A percentile compares a stretch with the other conserved stretches of the same genome.
Conservation (phyloP, 768 basidiomycete species). For the Pleurotus platypus region DNA sequence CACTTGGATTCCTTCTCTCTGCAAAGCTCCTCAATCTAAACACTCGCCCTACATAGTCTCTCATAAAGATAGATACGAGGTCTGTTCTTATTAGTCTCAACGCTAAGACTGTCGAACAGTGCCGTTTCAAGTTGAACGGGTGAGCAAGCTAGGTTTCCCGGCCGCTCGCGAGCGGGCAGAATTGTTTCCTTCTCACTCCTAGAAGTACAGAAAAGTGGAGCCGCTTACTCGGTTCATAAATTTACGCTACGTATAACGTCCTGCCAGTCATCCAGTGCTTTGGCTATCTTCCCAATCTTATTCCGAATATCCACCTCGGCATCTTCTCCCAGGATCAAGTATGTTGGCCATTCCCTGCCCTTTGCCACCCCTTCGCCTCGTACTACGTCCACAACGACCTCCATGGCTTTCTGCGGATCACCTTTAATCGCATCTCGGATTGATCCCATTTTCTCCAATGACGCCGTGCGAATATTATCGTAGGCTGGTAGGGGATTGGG, state of each 20-base stretch:
- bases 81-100: too few relatives aligned
- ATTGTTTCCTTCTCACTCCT: too few relatives aligned
- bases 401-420: constrained; percentile 27
- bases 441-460: constrained; percentile 12
- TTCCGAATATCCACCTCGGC: constrained; percentile 18
- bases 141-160: too few relatives aligned
- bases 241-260: constrained; percentile 14
- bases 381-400: constrained; percentile 28
- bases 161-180: too few relatives aligned
- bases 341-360: constrained; percentile 17
- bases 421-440: constrained; percentile 18
- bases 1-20: too few relatives aligned
- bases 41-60: too few relatives aligned
- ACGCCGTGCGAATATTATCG: constrained; percentile 19
- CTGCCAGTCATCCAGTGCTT: constrained; percentile 24
- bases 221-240: neutral
- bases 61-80: too few relatives aligned
- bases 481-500: constrained; percentile 31
- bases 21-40: too few relatives aligned
- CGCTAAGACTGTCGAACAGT: too few relatives aligned
- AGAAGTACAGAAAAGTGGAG: too few relatives aligned
- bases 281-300: constrained; percentile 18
- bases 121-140: too few relatives aligned
- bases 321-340: constrained; percentile 23
- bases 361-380: constrained; percentile 25